Base-by-base conservation (phyloP, 2,329 filamentous ascomycete species). In the Clarireedia hainanense region DNA sequence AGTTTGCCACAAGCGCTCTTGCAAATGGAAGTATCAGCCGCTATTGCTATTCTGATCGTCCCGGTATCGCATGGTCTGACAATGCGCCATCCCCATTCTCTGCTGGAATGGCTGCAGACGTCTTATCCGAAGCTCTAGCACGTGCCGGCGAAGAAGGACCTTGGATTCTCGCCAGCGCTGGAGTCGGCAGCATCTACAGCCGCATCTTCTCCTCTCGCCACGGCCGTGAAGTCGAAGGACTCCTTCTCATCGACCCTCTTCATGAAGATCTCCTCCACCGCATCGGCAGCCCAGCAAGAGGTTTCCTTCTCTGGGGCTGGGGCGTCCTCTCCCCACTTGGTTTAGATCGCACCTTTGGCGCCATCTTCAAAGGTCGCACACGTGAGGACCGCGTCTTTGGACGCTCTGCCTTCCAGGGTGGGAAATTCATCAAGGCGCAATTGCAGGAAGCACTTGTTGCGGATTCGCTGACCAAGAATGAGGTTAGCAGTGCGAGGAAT, bases 1-100 rank as follows among this genome's bases (percentile, higher is more conserved):
- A 85, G 53, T 89, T 95, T 73, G 88, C 90, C 10, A 83, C 91
- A 57, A 78, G 84, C 55, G 84, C 88, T 1, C 76, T 91, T 61
- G 77, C 83, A 61, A 94, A 94, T 65, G 89, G 89, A 40, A 88
- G 86, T 47, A 94, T 99, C 64, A 76, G 78, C 55, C 84, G 92
- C 58, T 97, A 95, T 74, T 99, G 94, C 77, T 96, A 96, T 71
- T 91, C 89, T 69, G 94, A 99, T 69, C 86, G 94, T 23, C 94
- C 94, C 0, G 94, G 94, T 1, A 80, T 92, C 55, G 92, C 81
- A 6, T 96, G 90, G 85, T 83, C 83, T 60, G 94, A 99, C 71
- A 92, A 94, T 55, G 91, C 92, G 0, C 94, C 94, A 2, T 96
- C 91, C 5, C 94, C 94, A 0, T 85, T 96, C 64, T 95, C 89